These are phyloP conservation scores for Asterochloris sp. DNA, from an alignment of 139 green algal genomes.

Conservation along the genomic window DNA sequence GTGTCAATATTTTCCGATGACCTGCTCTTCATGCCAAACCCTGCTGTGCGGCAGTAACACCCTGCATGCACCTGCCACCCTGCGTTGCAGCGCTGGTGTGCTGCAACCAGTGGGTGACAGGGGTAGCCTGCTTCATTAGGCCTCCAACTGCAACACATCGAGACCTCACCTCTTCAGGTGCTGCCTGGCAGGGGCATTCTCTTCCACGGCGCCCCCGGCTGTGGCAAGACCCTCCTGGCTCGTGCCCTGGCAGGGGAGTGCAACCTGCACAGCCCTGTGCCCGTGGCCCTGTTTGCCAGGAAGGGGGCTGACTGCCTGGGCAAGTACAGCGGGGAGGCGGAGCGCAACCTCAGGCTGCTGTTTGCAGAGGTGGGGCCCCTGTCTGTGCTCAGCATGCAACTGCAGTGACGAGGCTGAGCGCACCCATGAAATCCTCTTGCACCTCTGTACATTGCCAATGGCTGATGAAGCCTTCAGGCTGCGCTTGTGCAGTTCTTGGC, in stretches of 20 bases:
- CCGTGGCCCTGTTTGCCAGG: constrained; percentile 77
- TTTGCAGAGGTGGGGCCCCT: constrained; percentile 64
- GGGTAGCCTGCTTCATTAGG: neutral
- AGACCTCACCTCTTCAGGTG: neutral
- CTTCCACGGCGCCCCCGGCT: constrained; percentile 61
- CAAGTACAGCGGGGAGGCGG: constrained; percentile 87
- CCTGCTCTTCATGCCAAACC: too few relatives aligned
- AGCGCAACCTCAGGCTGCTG: constrained; percentile 79
- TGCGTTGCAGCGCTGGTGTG: neutral
- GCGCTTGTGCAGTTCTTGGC: too few relatives aligned
- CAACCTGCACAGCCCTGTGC: constrained; percentile 26
- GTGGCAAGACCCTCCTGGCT: constrained; percentile 69
- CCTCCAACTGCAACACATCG: neutral
- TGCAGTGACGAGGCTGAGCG: neutral
- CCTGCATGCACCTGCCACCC: neutral
- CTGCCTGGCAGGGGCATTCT: constrained; percentile 59
- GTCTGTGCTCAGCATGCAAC: neutral
- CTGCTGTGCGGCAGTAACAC: neutral
- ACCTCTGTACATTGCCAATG: too few relatives aligned
- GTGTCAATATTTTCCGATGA: too few relatives aligned
- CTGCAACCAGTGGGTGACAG: neutral
- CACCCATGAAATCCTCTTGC: neutral
- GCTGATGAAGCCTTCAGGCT: too few relatives aligned
- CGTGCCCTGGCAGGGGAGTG: constrained; percentile 64
- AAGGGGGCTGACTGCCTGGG: constrained; percentile 88